Evolutionary conservation across 805 yeast genomes (phyloP), one percentile per base, ranked within the genome.

Genomic region (Spathaspora hagerdaliae): DNA sequence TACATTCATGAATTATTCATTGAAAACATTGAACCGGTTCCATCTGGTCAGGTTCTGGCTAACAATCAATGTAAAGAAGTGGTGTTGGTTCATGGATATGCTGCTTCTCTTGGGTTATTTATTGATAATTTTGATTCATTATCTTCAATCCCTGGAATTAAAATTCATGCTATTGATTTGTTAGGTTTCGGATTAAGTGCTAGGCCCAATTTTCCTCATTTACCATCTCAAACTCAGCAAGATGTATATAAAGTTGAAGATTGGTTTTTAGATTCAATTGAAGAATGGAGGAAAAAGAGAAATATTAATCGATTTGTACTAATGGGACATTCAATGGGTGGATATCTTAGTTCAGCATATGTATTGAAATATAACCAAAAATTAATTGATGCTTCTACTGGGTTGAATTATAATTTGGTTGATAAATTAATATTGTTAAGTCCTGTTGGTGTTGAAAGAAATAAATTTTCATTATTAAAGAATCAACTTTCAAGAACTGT

Each of bases 71-170:
- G 24, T 27, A 36, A 44, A 42, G 87, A 82, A 62, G 63, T 90
- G 24, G 88, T 94, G 2, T 63, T 92, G 50, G 66, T 94, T 5
- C 99, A 92, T 63, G 99, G 99, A 0, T 90, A 89, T 59, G 97
- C 96, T 1, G 96, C 98, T 0, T 87, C 96, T 1, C 77, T 90
- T 11, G 92, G 95, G 26, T 82, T 89, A 44, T 92, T 81, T 55
- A 78, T 83, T 56, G 79, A 84, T 50, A 92, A 87, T 58, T 79
- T 87, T 51, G 78, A 76, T 39, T 54, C 45, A 27, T 61, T 77
- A 29, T 64, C 73, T 7, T 54, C 67, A 5, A 65, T 83, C 8
- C 79, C 80, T 1, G 83, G 85, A 4, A 69, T 74, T 11, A 71
- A 76, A 37, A 56, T 87, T 31, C 89, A 83, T 59, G 82, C 88